Evolutionary conservation across 495 filamentous ascomycete genomes (phyloP), one percentile per base, ranked within the genome.

Genomic region (Talaromyces adpressus): DNA sequence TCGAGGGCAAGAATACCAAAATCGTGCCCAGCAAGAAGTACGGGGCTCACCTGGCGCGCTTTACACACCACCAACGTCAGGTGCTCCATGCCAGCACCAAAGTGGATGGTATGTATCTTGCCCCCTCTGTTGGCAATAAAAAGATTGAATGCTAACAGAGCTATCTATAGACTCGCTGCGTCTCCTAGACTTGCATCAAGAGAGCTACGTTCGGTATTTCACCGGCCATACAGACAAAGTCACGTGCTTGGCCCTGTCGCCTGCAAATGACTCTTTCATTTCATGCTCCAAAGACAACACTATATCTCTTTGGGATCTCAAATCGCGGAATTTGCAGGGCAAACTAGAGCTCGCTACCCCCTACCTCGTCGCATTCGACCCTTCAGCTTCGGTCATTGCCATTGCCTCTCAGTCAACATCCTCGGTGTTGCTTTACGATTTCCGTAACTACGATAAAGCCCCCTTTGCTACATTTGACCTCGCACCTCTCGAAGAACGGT

Each of bases 11-110:
- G 61, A 86, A 89, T 62, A 87, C 87, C 27, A 98, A 98, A 72
- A 85, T 86, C 36, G 81, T 96, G 25, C 86, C 92, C 57, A 79
- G 78, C 86, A 90, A 97, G 71, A 99, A 99, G 71, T 99, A 98
- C 65, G 94, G 94, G 39, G 92, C 89, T 8, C 92, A 95, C 67
- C 85, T 97, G 34, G 94, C 94, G 5, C 88, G 92, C 68, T 99
- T 98, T 76, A 95, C 92, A 2, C 94, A 97, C 66, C 87, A 92
- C 65, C 85, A 88, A 61, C 88, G 87, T 9, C 89, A 88, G 73
- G 89, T 99, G 63, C 89, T 98, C 32, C 97, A 99, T 70, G 91
- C 95, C 45, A 94, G 90, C 71, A 98, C 94, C 4, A 97, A 97
- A 68, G 85, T 92, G 51, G 95, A 99, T 69, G 70, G 77, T 79